A percentile compares a stretch with the other conserved stretches of the same genome.
These are phyloP conservation scores for Nemania serpens DNA, from an alignment of 2,329 filamentous ascomycete species.

Conservation along the genomic window DNA sequence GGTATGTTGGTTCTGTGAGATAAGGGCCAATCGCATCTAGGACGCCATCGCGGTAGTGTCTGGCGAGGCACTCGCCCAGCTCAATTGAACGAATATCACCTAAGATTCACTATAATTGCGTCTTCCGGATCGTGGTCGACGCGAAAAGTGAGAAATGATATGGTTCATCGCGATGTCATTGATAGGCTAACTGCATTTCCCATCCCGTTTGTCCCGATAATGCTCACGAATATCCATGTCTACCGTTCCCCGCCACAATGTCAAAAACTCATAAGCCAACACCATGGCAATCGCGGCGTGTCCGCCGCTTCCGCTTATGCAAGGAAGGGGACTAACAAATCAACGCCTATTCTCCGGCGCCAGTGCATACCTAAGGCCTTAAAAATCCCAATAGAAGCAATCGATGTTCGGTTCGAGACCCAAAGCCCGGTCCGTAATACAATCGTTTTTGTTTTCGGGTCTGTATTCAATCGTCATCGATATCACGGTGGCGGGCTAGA, in stretches of 20 bases:
- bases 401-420: slow-evolving; percentile 15
- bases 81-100: not conserved
- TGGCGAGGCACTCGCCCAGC: not conserved
- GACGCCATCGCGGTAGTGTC: not conserved
- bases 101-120: not conserved
- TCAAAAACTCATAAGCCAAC: slow-evolving; percentile 27
- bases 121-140: not conserved
- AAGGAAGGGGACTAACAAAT: slow-evolving; percentile 27
- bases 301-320: slow-evolving; percentile 32
- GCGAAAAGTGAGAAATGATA: not conserved
- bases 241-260: slow-evolving; percentile 17
- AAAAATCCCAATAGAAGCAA: slow-evolving; percentile 27
- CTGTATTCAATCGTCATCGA: slow-evolving; percentile 63
- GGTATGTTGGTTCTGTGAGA: slow-evolving; percentile 8
- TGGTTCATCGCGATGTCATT: slow-evolving; percentile 24
- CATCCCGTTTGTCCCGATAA: slow-evolving; percentile 3
- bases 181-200: slow-evolving; percentile 20
- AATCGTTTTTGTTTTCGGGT: not conserved
- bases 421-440: slow-evolving; percentile 19
- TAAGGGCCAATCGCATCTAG: not conserved
- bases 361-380: slow-evolving; percentile 16
- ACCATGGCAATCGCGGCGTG: slow-evolving; percentile 18
- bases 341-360: slow-evolving; percentile 51
- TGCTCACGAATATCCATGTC: slow-evolving; percentile 24
- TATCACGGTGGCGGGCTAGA: slow-evolving; percentile 63